These are phyloP conservation scores for Aureobasidium vineae DNA, from an alignment of 2,329 filamentous ascomycete species.

Conservation along the genomic window DNA sequence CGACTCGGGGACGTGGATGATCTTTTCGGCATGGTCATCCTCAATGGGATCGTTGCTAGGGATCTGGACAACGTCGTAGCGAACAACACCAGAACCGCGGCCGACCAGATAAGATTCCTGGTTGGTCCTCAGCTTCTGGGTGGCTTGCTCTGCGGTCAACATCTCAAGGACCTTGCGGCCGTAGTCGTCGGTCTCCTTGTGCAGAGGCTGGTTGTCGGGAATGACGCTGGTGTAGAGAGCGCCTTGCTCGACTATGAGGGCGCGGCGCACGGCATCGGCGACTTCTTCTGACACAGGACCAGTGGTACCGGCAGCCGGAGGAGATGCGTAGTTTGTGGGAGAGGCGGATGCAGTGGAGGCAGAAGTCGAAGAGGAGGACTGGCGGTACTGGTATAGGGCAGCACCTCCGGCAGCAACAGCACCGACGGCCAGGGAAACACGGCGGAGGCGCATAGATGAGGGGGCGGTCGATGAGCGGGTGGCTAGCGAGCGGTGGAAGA, in stretches of 20 bases:
- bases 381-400: slow-evolving; percentile 69
- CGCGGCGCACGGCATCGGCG: slow-evolving; percentile 59
- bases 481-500: slow-evolving; percentile 43
- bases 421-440: slow-evolving; percentile 65
- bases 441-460: slow-evolving; percentile 66
- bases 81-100: slow-evolving; percentile 82
- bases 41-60: slow-evolving; percentile 97
- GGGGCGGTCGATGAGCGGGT: slow-evolving; percentile 43
- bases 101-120: slow-evolving; percentile 92
- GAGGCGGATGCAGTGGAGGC: slow-evolving; percentile 46
- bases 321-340: slow-evolving; percentile 29
- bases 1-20: slow-evolving; percentile 77
- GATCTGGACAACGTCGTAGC: slow-evolving; percentile 92
- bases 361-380: slow-evolving; percentile 10
- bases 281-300: slow-evolving; percentile 40
- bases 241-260: slow-evolving; percentile 85
- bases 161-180: slow-evolving; percentile 89
- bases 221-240: slow-evolving; percentile 86
- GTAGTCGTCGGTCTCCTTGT: slow-evolving; percentile 81
- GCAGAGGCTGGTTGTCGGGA: slow-evolving; percentile 79
- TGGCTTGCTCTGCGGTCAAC: slow-evolving; percentile 92
- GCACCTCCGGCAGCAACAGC: slow-evolving; percentile 69
- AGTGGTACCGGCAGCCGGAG: slow-evolving; percentile 28
- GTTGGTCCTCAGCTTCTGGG: slow-evolving; percentile 79
- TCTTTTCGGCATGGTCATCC: slow-evolving; percentile 97